A percentile compares a stretch with the other conserved stretches of the same genome.
Evolutionary conservation across 495 filamentous ascomycete species (phyloP).

Genomic region (Penicillium dipodomyicola): DNA sequence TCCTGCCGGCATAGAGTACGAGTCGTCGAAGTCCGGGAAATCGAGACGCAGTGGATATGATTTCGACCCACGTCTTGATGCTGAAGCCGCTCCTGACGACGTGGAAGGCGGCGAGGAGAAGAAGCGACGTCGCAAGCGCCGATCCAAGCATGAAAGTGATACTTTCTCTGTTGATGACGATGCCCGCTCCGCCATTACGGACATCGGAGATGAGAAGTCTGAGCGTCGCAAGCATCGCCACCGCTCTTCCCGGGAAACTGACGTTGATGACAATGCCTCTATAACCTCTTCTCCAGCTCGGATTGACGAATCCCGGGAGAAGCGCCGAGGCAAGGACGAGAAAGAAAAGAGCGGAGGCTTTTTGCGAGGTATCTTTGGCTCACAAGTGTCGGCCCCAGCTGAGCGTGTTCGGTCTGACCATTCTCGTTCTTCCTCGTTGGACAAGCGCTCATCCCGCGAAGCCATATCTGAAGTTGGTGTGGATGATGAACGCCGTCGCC

Average conservation of each 20-base stretch:
- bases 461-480: slow-evolving; percentile 39
- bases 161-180: slow-evolving; percentile 7
- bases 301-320: slow-evolving; percentile 31
- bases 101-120: slow-evolving; percentile 21
- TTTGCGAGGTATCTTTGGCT: slow-evolving; percentile 41
- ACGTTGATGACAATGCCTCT: slow-evolving; percentile 36
- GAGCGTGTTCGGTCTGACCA: slow-evolving; percentile 30
- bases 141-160: slow-evolving; percentile 15
- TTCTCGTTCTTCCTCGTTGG: slow-evolving; percentile 31
- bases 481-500: slow-evolving; percentile 42
- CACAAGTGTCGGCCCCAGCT: slow-evolving; percentile 34
- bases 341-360: slow-evolving; percentile 38
- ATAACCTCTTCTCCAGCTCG: slow-evolving; percentile 36
- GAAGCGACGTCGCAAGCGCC: slow-evolving; percentile 22
- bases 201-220: slow-evolving; percentile 17
- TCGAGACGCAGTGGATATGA: slow-evolving; percentile 9
- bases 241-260: slow-evolving; percentile 28
- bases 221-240: slow-evolving; percentile 24
- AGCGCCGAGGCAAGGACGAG: slow-evolving; percentile 30
- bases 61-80: slow-evolving; percentile 19
- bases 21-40: neutral
- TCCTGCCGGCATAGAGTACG: neutral
- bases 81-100: neutral
- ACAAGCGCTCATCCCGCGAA: slow-evolving; percentile 37
- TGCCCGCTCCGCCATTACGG: slow-evolving; percentile 17